Evolutionary conservation across 371 early-diverging fungal species (phyloP).

Genomic region (Mortierella sp.): DNA sequence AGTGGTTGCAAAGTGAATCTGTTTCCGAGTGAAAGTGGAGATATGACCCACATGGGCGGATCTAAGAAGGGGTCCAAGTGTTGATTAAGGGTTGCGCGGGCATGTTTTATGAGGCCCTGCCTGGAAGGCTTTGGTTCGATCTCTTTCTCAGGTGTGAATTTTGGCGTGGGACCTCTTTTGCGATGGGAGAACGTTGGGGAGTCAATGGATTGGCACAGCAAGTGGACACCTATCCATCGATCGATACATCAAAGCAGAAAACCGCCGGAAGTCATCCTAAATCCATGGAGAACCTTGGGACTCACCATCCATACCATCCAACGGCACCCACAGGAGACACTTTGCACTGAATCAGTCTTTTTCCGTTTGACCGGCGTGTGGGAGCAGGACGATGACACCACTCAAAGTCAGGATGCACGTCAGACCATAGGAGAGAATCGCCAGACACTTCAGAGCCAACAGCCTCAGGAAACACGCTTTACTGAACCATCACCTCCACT

Average conservation of each 20-base stretch:
- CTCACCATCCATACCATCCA: background rate
- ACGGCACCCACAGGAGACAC: background rate
- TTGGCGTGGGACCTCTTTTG: constrained; percentile 10
- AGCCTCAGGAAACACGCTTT: background rate
- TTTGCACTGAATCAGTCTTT: background rate
- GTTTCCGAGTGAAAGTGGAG: background rate
- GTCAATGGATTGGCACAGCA: background rate
- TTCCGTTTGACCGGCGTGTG: too few species aligned
- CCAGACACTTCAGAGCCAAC: constrained; percentile 6
- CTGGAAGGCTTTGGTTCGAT: constrained; percentile 16
- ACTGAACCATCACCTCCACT: background rate
- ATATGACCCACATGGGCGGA: constrained; percentile 18
- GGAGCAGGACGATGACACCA: too few species aligned
- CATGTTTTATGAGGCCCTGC: constrained; percentile 2
- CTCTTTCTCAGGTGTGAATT: constrained; percentile 45
- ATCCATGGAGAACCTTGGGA: background rate
- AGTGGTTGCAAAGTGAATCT: background rate
- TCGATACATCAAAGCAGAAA: background rate
- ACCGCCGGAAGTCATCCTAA: background rate
- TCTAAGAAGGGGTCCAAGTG: background rate
- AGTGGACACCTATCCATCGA: constrained; percentile 18
- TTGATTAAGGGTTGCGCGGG: constrained; percentile 1
- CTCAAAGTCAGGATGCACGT: background rate
- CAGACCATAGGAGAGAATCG: background rate
- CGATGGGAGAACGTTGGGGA: background rate